Conservation (phyloP, 2,329 filamentous ascomycete species). For the Aspergillus carbonarius region DNA sequence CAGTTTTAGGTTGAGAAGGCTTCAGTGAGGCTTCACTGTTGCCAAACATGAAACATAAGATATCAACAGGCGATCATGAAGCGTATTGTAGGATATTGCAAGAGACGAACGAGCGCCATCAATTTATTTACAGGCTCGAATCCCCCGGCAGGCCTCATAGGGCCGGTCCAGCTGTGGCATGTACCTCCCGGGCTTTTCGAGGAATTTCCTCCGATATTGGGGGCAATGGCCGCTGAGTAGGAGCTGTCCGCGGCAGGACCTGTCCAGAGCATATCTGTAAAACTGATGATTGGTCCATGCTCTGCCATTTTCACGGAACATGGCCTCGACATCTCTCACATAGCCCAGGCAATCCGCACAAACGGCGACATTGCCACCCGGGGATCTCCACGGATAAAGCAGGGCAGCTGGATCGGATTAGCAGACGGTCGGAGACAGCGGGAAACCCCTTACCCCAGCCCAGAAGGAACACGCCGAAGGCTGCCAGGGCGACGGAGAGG, state of each 20-base stretch:
- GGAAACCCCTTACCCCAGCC: neutral
- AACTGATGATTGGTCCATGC: slow-evolving; percentile 14
- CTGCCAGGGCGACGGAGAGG: neutral
- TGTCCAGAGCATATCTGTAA: slow-evolving; percentile 16
- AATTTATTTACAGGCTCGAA: slow-evolving; percentile 6
- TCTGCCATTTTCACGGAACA: slow-evolving; percentile 6
- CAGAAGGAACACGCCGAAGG: neutral
- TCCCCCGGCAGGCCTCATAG: slow-evolving; percentile 13
- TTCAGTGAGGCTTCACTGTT: no score
- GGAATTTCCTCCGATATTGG: slow-evolving; percentile 14
- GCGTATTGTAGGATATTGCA: no score
- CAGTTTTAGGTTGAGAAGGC: no score
- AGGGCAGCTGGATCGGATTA: neutral
- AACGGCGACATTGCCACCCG: neutral
- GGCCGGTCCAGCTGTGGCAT: slow-evolving; percentile 13
- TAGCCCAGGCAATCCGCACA: slow-evolving; percentile 19
- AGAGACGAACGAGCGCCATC: neutral
- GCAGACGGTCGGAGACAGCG: neutral
- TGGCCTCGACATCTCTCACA: slow-evolving; percentile 11
- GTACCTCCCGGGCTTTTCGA: slow-evolving; percentile 9
- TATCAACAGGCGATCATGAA: no score
- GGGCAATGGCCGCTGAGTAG: slow-evolving; percentile 10
- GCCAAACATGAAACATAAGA: no score
- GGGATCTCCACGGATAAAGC: neutral
- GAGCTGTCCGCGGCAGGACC: slow-evolving; percentile 14